Evolutionary conservation across 1,284 basidiomycete species (phyloP), one percentile per base, ranked within the genome.

Genomic region (Marasmius oreades): DNA sequence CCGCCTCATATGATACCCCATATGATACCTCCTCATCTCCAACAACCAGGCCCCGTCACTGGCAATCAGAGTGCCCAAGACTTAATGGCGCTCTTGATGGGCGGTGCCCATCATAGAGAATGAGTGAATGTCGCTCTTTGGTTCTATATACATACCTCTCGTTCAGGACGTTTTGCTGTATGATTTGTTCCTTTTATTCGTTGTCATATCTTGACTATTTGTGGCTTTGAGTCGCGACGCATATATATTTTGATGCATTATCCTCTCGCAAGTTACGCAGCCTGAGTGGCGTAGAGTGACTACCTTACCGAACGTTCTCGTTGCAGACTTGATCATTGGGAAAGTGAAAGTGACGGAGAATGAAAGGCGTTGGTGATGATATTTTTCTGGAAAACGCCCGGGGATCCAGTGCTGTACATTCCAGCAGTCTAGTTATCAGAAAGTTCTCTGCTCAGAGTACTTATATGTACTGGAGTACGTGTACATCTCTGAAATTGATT

Each of bases 41-140:
- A 84, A 59, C 84, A 82, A 73, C 72, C 76, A 59, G 67, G 78
- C 26, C 70, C 75, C 31, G 70, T 73, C 31, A 70, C 74, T 16
- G 77, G 72, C 66, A 79, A 74, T 58, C 85, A 84, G 64, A 52
- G 43, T 33, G 72, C 82, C 43, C 85, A 85, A 59, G 89, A 91
- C 66, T 70, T 91, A 61, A 90, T 91, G 84, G 84, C 89, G 43
- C 77, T 91, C 59, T 77, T 91, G 61, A 86, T 91, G 88, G 85
- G 85, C 55, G 85, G 85, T 53, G 66, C 72, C 59, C 77, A 51
- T 28, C 52, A 74, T 70, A 76, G 86, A 69, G 86, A 89, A 61
- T 89, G 73, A 80, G 53, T 16, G 14, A 28, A 20, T 33, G n/a
- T 18, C 14, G 60, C 54, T 60, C 59, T 56, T 65, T 62, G 43